phyloP scores from a whole-genome alignment of 2,329 filamentous ascomycete species.

The Cordyceps cateniannulata region DNA sequence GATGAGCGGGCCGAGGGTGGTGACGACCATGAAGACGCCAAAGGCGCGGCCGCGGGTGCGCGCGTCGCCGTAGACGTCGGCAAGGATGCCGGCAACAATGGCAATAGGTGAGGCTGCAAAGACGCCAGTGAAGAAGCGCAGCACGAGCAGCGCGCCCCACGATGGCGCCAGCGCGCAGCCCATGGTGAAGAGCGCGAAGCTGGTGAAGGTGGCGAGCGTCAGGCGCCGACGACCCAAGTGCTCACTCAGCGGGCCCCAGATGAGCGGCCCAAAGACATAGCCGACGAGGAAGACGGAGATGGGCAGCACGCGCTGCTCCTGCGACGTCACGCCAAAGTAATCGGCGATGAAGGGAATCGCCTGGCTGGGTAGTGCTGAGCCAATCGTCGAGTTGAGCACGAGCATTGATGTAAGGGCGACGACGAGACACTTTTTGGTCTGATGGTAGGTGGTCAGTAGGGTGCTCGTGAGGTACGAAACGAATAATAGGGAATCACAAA shows the following conservation, averaged over 20 bases:
- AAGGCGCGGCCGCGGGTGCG: conserved; percentile 51
- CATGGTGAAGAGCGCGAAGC: conserved; percentile 47
- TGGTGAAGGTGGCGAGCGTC: conserved; percentile 37
- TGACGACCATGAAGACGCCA: conserved; percentile 59
- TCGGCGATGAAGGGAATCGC: conserved; percentile 50
- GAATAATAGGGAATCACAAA: conserved; percentile 17
- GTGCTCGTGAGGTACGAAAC: neutral
- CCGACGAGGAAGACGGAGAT: conserved; percentile 59
- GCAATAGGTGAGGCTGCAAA: conserved; percentile 54
- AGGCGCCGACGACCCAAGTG: conserved; percentile 51
- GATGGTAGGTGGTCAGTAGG: neutral
- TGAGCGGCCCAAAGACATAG: conserved; percentile 54
- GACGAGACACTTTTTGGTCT: conserved; percentile 49
- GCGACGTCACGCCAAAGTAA: conserved; percentile 49
- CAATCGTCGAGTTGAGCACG: conserved; percentile 63
- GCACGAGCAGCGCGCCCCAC: conserved; percentile 46
- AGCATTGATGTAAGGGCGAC: conserved; percentile 48
- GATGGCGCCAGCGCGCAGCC: conserved; percentile 49
- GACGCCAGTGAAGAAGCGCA: conserved; percentile 47
- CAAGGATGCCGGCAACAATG: conserved; percentile 57
- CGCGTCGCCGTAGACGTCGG: conserved; percentile 55
- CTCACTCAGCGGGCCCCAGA: conserved; percentile 62
- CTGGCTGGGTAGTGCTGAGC: conserved; percentile 58
- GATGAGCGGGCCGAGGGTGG: conserved; percentile 59
- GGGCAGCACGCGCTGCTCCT: conserved; percentile 43